Evolutionary conservation across 805 yeast genomes (phyloP), one percentile per base, ranked within the genome.

Genomic region (Zygotorulaspora danielsina): DNA sequence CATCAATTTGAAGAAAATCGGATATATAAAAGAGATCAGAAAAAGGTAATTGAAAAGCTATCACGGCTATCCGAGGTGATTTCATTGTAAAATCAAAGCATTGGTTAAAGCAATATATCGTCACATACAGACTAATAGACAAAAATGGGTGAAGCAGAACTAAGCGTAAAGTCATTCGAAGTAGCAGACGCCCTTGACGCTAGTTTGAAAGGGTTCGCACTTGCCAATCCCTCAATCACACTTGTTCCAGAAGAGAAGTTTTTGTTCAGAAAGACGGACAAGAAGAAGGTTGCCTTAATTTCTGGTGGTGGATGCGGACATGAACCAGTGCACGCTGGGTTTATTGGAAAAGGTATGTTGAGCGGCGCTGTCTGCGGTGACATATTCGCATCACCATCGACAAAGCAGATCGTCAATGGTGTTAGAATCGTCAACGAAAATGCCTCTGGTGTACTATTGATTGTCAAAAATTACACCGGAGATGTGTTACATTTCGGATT

Each of bases 271-370:
- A 50, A 55, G 19, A 58, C 55, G 12, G 46, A 52, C 35, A 45
- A 64, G 38, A 64, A 70, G 19, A 82, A 84, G 53, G 83, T 88
- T 31, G 75, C 85, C 5, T 55, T 89, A 35, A 66, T 89, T 19
- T 79, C 95, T 22, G 96, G 97, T 44, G 97, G 97, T 40, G 97
- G 97, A 19, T 79, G 89, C 10, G 97, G 97, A 34, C 97, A 89
- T 57, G 97, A 89, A 63, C 97, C 97, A 18, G 71, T 88, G 3
- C 97, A 90, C 55, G 89, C 85, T 6, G 97, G 96, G 0, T 89
- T 79, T 59, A 88, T 89, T 16, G 97, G 97, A 9, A 71, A 77
- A 10, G 94, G 94, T 35, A 66, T 83, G 50, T 63, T 89, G 28
- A 86, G 84, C 49, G 94, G 81, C 28, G 97, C 96, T 0, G 95